Conservation (phyloP, 176 grass and related monocot genomes). For the Saccharum officinarum region DNA sequence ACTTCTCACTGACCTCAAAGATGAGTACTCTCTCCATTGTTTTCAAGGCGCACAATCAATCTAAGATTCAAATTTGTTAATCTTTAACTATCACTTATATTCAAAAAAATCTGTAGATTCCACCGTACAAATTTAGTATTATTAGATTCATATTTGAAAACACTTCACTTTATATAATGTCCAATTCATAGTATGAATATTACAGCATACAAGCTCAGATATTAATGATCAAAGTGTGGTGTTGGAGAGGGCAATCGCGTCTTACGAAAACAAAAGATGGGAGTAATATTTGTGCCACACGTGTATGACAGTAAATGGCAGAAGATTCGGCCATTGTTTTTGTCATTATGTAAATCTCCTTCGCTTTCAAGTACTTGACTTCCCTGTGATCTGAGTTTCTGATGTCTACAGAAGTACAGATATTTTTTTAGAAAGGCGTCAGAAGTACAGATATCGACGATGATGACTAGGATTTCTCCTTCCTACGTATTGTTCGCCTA, state of each 20-base stretch:
- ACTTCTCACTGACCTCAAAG: neutral
- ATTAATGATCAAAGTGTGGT: neutral
- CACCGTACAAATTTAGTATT: neutral
- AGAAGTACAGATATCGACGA: neutral
- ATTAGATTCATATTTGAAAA: neutral
- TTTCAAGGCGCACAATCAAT: neutral
- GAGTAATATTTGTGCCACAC: neutral
- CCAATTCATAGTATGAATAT: neutral
- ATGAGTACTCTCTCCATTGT: neutral
- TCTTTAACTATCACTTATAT: neutral
- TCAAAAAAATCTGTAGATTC: neutral
- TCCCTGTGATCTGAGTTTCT: neutral
- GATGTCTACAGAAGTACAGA: neutral
- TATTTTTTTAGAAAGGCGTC: neutral
- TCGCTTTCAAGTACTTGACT: neutral
- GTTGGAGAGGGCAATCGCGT: neutral
- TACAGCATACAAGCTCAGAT: neutral
- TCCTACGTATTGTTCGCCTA: neutral
- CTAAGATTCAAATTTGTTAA: neutral
- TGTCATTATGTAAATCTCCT: neutral
- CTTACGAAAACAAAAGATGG: neutral
- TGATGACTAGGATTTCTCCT: neutral
- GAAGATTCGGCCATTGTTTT: neutral
- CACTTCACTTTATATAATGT: neutral
- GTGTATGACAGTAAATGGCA: neutral